These are phyloP conservation scores for Pyricularia grisea DNA, from an alignment of 2,329 filamentous ascomycete species.

Conservation along the genomic window DNA sequence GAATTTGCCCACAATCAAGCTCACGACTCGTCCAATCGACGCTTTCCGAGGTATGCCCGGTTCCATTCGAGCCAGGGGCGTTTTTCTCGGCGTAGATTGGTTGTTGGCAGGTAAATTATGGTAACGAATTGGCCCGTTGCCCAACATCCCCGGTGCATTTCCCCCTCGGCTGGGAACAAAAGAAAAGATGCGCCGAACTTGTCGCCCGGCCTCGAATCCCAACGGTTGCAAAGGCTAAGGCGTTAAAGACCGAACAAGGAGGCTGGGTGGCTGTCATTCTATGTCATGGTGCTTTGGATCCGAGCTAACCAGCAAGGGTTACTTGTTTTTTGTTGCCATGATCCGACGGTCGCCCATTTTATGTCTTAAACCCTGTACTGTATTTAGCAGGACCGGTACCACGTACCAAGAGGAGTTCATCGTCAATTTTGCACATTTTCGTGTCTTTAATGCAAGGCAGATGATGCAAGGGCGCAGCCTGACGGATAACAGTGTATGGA, in stretches of 20 bases:
- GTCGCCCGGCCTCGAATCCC: neutral
- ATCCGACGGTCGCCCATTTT: neutral
- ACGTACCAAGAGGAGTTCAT: no score
- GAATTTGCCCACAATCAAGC: neutral
- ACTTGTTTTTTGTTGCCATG: neutral
- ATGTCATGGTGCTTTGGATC: neutral
- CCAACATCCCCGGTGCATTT: neutral
- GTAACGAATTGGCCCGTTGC: neutral
- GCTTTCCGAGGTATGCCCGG: neutral
- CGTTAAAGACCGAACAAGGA: neutral
- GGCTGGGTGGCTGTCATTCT: neutral
- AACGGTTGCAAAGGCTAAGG: slow-evolving; percentile 1
- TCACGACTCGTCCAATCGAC: neutral
- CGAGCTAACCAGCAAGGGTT: neutral
- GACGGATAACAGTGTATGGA: neutral
- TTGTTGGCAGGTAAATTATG: neutral
- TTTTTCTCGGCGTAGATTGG: neutral
- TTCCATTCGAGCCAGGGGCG: neutral
- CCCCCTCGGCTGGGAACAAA: neutral
- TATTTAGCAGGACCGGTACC: neutral
- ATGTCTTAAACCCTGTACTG: neutral
- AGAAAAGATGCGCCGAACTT: neutral
- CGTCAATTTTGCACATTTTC: neutral
- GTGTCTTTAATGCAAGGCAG: neutral
- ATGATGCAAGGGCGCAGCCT: neutral